Percentiles rank a stretch among this genome's conserved stretches.
Evolutionary conservation across 169 alveolate species (phyloP).

Genomic region (Cryptosporidium sp.): DNA sequence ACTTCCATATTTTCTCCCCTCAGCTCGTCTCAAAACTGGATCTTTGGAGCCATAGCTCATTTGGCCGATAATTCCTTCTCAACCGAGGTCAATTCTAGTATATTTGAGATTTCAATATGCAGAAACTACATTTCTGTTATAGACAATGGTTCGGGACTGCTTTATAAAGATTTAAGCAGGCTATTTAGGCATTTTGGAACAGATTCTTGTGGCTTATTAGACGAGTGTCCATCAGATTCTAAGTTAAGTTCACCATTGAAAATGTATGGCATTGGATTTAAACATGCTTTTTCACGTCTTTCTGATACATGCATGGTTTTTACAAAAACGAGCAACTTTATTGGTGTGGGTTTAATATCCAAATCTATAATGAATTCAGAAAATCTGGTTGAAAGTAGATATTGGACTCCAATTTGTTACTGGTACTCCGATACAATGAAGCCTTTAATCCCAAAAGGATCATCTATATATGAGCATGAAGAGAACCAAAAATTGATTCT

Average conservation of each 20-base stretch:
- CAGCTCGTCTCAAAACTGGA: conserved; percentile 82
- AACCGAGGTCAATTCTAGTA: conserved; percentile 45
- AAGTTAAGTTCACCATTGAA: background rate
- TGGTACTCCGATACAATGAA: conserved; percentile 57
- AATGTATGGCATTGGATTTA: conserved; percentile 89
- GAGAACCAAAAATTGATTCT: conserved; percentile 57
- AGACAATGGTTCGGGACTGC: conserved; percentile 88
- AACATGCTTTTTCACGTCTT: conserved; percentile 88
- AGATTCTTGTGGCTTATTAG: background rate
- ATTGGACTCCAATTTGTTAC: conserved; percentile 52
- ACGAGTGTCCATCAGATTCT: background rate
- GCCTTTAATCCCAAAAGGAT: conserved; percentile 44
- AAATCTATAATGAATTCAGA: conserved; percentile 14
- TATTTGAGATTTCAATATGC: background rate
- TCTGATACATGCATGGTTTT: conserved; percentile 88
- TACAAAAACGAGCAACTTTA: conserved; percentile 87
- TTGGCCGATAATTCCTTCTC: conserved; percentile 83
- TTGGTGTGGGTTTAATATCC: conserved; percentile 90
- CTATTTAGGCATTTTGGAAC: conserved; percentile 85
- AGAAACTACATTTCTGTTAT: conserved; percentile 77
- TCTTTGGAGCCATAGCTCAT: conserved; percentile 89
- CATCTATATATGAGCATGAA: conserved; percentile 14
- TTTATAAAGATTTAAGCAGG: conserved; percentile 82
- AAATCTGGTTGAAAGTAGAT: conserved; percentile 4
- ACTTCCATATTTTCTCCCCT: conserved; percentile 34